These are phyloP conservation scores for Solanum habrochaites DNA, from an alignment of 257 asterid genomes.

Conservation along the genomic window DNA sequence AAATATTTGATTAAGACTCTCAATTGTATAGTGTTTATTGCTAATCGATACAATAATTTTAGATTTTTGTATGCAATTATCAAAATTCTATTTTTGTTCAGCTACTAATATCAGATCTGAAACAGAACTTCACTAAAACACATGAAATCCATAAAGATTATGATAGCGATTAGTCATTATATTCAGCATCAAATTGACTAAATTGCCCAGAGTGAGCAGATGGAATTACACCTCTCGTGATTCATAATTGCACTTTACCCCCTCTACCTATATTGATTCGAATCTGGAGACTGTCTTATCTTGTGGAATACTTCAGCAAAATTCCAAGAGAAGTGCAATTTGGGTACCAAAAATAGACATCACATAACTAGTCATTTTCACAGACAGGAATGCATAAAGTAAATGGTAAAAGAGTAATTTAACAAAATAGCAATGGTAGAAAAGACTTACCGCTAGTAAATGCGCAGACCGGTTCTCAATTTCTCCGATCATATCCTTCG, in stretches of 20 bases:
- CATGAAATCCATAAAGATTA: not conserved
- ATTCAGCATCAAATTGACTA: constrained; percentile 18
- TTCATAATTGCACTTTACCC: constrained; percentile 11
- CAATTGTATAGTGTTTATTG: not conserved
- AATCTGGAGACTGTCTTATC: constrained; percentile 45
- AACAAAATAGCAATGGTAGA: not conserved
- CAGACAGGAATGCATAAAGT: constrained; percentile 17
- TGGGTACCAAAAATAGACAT: constrained; percentile 22
- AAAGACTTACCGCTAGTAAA: constrained; percentile 75
- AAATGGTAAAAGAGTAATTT: constrained; percentile 15
- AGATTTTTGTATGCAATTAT: not conserved
- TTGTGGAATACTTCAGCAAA: constrained; percentile 3
- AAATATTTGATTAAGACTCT: not conserved
- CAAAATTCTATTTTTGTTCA: not conserved
- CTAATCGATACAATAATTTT: not conserved
- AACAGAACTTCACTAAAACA: not conserved
- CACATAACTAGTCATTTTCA: constrained; percentile 27
- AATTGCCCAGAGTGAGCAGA: constrained; percentile 23
- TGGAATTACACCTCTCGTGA: constrained; percentile 6
- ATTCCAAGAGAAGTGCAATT: constrained; percentile 21
- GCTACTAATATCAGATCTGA: not conserved
- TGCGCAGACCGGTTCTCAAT: constrained; percentile 95
- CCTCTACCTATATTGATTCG: constrained; percentile 1
- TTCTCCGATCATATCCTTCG: constrained; percentile 97
- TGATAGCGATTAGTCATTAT: not conserved